Evolutionary conservation across 148 eudicot species (phyloP).

Genomic region (Camellia lanceoleosa): DNA sequence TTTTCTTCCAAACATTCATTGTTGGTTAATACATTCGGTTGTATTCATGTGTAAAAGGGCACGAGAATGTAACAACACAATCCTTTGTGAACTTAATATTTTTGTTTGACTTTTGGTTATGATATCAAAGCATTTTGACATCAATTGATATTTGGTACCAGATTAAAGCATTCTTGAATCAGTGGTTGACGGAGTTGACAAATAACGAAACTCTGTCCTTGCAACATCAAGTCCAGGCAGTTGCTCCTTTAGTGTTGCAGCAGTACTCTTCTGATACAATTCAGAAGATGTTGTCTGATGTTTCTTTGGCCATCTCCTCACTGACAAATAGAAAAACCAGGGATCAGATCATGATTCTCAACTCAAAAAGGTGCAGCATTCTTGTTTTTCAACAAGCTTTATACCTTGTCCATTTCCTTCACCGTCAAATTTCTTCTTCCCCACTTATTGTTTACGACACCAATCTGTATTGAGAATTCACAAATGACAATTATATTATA

Average conservation of each 20-base stretch:
- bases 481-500: not conserved
- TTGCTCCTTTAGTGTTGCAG: conserved; percentile 86
- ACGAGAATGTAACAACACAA: not conserved
- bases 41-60: not conserved
- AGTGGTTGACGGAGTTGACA: conserved; percentile 67
- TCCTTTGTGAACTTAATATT: not conserved
- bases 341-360: conserved; percentile 89
- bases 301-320: conserved; percentile 61
- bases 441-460: not conserved
- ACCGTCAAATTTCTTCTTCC: not conserved
- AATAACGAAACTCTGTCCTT: conserved; percentile 79
- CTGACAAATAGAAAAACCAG: conserved; percentile 79
- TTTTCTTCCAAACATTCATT: not conserved
- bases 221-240: conserved; percentile 96
- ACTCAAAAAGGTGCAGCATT: conserved; percentile 72
- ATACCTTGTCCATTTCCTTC: conserved; percentile 3
- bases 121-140: not conserved
- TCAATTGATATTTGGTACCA: conserved; percentile 28
- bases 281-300: conserved; percentile 73
- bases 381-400: conserved; percentile 4
- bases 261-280: conserved; percentile 74
- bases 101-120: not conserved
- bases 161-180: conserved; percentile 85
- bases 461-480: not conserved
- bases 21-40: not conserved